phyloP scores from a whole-genome alignment of 2,329 filamentous ascomycete genomes.

The Alternaria burnsii region DNA sequence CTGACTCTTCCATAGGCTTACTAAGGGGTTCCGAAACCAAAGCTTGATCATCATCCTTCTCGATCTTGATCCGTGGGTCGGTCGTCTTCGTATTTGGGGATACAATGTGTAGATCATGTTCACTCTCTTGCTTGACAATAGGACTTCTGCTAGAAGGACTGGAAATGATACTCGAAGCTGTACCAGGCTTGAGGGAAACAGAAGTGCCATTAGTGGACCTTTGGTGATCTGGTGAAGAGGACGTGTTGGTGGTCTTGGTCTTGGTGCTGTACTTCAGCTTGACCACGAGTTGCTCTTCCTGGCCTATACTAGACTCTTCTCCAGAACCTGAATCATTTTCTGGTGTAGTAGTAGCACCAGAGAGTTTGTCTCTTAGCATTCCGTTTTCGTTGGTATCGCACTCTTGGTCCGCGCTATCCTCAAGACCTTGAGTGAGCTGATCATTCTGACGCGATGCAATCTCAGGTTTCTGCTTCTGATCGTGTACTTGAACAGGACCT shows the following conservation, averaged over 20 bases:
- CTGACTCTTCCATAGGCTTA: not conserved
- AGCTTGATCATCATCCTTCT: not conserved
- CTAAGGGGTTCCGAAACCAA: not conserved
- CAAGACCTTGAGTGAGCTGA: not conserved
- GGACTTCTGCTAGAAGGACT: not conserved
- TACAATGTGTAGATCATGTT: not conserved
- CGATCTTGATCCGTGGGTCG: not conserved
- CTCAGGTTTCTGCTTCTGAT: not conserved
- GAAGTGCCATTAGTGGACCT: not conserved
- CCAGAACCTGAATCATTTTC: not conserved
- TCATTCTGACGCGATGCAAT: not conserved
- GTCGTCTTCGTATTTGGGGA: no score
- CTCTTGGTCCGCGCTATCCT: not conserved
- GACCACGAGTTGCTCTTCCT: not conserved
- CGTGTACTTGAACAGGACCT: not conserved
- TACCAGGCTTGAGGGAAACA: no score
- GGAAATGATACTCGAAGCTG: no score
- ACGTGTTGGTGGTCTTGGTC: not conserved
- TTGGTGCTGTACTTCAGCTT: slow-evolving; percentile 5
- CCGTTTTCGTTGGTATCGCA: not conserved
- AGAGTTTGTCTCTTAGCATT: not conserved
- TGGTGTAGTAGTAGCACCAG: not conserved
- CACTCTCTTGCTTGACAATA: not conserved
- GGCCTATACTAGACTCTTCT: not conserved
- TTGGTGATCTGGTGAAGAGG: not conserved